Evolutionary conservation across 2,329 filamentous ascomycete species (phyloP), one percentile per base, ranked within the genome.

Genomic region (Aspergillus ochraceus): DNA sequence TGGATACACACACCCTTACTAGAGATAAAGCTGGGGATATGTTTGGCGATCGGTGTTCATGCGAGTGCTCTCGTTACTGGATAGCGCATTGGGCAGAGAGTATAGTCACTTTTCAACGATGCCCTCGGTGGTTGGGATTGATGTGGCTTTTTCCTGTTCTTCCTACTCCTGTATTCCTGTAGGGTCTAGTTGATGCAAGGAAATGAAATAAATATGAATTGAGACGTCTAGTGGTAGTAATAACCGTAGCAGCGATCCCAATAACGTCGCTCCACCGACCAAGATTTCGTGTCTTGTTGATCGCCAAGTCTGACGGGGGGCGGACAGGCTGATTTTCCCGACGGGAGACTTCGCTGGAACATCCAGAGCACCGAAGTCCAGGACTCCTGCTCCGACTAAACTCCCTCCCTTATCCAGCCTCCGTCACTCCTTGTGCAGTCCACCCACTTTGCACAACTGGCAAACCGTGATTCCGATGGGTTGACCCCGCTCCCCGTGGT

Each of bases 261-360:
- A 47, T 22, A 20, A 29, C 32, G 22, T 45, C 29, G 11, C n/a
- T 45, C 19, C 42, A 10, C 32, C 51, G 19, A 24, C 36, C 19
- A 20, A 55, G 45, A 47, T 47, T 47, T 47, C 22, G 45, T 47
- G 45, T 47, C 36, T 12, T 24, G 42, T 49, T 57, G 60, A 64
- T 62, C 63, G 61, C 61, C 63, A 61, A 57, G 59, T 63, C 54
- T 60, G 49, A 54, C 42, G 55, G 58, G 55, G 58, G 56, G 60
- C 57, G 26, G 57, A 59, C 60, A 57, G 56, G 57, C 54, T 61
- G 60, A 64, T 64, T 64, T 62, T 65, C 57, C 64, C 63, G 63
- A 59, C 56, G 52, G 20, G 14, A 50, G 52, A 57, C 59, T 59
- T 55, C 58, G 52, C 49, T 62, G 49, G 55, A 60, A 47, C 55